Evolutionary conservation across 768 basidiomycete species (phyloP).

Genomic region (Megacollybia marginata): DNA sequence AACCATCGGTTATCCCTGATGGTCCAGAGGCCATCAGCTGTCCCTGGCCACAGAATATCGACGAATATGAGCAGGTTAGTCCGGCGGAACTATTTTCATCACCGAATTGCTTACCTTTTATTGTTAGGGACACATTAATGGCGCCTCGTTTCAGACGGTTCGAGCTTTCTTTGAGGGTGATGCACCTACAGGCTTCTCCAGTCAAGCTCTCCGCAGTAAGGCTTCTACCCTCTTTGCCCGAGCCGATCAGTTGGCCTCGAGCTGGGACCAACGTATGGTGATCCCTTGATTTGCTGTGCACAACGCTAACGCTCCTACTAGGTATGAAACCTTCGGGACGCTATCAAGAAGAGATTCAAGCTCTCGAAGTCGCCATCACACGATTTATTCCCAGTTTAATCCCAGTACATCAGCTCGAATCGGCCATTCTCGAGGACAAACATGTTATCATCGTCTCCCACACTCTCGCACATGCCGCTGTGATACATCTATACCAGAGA

Average conservation of each 20-base stretch:
- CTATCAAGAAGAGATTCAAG: conserved; percentile 50
- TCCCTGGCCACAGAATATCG: conserved; percentile 71
- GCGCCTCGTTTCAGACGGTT: conserved; percentile 49
- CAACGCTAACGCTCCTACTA: conserved; percentile 13
- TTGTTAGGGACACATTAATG: conserved; percentile 48
- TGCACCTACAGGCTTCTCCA: conserved; percentile 51
- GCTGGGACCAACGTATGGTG: conserved; percentile 56
- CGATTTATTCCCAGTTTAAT: conserved; percentile 59
- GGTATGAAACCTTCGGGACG: conserved; percentile 37
- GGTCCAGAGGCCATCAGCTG: conserved; percentile 56
- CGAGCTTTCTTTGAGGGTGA: conserved; percentile 51
- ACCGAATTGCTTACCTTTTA: conserved; percentile 4
- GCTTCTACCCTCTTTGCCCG: conserved; percentile 70
- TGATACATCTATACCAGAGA: conserved; percentile 57
- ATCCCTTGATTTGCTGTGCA: background rate
- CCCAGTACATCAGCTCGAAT: conserved; percentile 57
- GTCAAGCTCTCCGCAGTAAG: conserved; percentile 61
- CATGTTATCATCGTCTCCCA: conserved; percentile 53
- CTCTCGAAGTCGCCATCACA: conserved; percentile 56
- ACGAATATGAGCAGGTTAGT: conserved; percentile 65
- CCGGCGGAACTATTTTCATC: conserved; percentile 2
- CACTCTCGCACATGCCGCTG: conserved; percentile 58
- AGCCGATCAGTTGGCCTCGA: conserved; percentile 52
- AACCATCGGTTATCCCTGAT: conserved; percentile 61
- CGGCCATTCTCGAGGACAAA: conserved; percentile 45